A percentile compares a stretch with the other conserved stretches of the same genome.
Evolutionary conservation across 169 alveolate genomes (phyloP).

Genomic region (Cryptosporidium meleagridis): DNA sequence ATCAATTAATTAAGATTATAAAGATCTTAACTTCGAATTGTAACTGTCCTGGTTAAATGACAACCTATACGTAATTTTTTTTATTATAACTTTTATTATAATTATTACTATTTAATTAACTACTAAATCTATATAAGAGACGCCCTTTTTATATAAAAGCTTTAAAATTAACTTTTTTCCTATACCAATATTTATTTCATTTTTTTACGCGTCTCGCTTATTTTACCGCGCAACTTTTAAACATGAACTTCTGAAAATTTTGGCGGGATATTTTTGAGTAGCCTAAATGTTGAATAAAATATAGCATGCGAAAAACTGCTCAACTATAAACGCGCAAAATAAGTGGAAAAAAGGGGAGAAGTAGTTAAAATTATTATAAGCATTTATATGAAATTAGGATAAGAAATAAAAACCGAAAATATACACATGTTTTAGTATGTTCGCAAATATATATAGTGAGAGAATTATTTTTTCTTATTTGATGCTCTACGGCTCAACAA

Average conservation of each 20-base stretch:
- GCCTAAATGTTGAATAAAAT: too few species aligned
- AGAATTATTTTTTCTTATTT: constrained; percentile 19
- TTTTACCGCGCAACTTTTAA: background rate
- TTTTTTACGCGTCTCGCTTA: background rate
- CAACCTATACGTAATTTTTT: background rate
- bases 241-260: too few species aligned
- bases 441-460: background rate
- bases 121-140: background rate
- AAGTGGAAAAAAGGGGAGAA: background rate
- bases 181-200: background rate
- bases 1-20: constrained; percentile 2
- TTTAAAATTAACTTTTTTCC: background rate
- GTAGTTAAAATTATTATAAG: background rate
- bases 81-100: background rate
- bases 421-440: background rate
- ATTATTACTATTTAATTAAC: background rate
- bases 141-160: background rate
- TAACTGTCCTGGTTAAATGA: background rate
- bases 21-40: constrained; percentile 1
- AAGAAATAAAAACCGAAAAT: too few species aligned
- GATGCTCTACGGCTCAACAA: constrained; percentile 22
- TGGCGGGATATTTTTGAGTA: background rate
- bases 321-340: background rate
- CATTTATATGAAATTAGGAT: background rate
- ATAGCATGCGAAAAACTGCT: background rate